Conservation (phyloP, 805 yeast species). For the Yamadazyma olivae region DNA sequence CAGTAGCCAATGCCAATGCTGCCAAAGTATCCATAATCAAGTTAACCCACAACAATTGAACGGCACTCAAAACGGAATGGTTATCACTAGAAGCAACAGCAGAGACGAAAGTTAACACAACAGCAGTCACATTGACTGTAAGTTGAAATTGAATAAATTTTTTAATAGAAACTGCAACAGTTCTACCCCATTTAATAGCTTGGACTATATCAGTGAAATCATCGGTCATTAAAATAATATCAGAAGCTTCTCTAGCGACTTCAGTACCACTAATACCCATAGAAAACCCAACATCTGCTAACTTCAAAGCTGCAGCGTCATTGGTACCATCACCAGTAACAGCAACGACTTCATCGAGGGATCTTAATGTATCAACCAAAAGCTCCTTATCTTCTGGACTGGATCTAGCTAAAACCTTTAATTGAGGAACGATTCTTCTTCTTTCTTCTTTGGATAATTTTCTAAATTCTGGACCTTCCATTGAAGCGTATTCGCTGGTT, state of each 20-base stretch:
- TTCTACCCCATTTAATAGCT: conserved; percentile 98
- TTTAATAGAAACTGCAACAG: conserved; percentile 90
- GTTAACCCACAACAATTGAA: conserved; percentile 95
- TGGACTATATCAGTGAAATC: conserved; percentile 92
- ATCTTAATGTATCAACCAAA: conserved; percentile 75
- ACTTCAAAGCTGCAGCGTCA: conserved; percentile 95
- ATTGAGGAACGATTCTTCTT: conserved; percentile 58
- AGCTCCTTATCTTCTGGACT: conserved; percentile 94
- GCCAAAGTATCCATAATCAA: conserved; percentile 98
- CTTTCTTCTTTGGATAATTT: conserved; percentile 58
- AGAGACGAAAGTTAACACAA: conserved; percentile 85
- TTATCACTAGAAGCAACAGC: conserved; percentile 83
- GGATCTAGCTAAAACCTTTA: conserved; percentile 88
- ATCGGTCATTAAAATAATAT: conserved; percentile 88
- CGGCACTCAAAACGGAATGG: conserved; percentile 90
- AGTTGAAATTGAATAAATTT: conserved; percentile 95
- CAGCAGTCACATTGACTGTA: conserved; percentile 97
- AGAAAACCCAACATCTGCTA: conserved; percentile 97
- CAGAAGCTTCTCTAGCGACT: conserved; percentile 97
- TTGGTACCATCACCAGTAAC: conserved; percentile 99
- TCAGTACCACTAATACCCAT: conserved; percentile 99
- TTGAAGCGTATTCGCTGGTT: conserved; percentile 55
- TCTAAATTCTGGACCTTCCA: conserved; percentile 94
- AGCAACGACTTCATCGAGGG: conserved; percentile 90
- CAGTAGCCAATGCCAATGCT: conserved; percentile 96